Evolutionary conservation across 2,329 filamentous ascomycete genomes (phyloP).

Genomic region (Fusarium irregulare): DNA sequence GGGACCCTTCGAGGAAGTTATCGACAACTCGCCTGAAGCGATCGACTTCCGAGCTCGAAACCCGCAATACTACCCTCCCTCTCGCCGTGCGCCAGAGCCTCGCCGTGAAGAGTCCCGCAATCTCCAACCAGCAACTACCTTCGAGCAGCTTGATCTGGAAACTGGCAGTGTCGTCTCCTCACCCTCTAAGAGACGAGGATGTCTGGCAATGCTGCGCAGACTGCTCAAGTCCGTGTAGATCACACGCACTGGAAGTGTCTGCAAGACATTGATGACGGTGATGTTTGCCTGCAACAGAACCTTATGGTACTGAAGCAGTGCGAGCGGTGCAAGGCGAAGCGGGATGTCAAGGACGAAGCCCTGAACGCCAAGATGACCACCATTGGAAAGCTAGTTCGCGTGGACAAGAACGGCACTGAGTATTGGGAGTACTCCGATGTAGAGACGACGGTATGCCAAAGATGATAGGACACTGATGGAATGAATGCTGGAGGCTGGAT

Average conservation of each 20-base stretch:
- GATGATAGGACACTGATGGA: background rate
- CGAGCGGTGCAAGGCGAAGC: background rate
- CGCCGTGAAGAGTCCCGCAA: background rate
- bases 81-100: background rate
- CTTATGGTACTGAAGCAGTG: slow-evolving; percentile 5
- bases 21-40: no score
- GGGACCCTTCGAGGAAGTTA: background rate
- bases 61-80: background rate
- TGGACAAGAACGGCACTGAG: slow-evolving; percentile 3
- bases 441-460: background rate
- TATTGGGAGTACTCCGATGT: background rate
- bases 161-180: background rate
- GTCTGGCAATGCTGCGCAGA: background rate
- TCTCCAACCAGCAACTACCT: background rate
- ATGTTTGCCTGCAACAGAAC: slow-evolving; percentile 1
- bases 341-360: slow-evolving; percentile 6
- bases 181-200: background rate
- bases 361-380: background rate
- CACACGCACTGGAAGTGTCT: slow-evolving; percentile 10
- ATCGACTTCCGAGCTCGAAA: background rate
- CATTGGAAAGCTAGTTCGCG: slow-evolving; percentile 5
- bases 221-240: background rate
- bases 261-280: background rate
- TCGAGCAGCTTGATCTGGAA: background rate
- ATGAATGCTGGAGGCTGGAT: background rate